Conservation (phyloP, 495 filamentous ascomycete species). For the Penicillium alfredii region DNA sequence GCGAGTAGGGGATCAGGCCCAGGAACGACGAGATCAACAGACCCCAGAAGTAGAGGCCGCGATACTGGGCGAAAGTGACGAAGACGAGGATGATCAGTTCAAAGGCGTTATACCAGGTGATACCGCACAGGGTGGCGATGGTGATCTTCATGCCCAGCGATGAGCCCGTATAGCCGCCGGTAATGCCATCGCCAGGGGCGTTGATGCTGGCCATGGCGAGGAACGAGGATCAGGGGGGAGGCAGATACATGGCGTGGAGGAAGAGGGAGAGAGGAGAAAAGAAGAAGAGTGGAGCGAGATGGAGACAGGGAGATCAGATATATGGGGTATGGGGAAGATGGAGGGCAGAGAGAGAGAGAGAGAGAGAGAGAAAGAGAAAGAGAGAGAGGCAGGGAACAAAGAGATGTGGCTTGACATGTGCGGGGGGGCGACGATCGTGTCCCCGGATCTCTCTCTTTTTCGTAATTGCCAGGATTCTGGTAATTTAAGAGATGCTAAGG, state of each 20-base stretch:
- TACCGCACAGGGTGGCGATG: constrained; percentile 48
- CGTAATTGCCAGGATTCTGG: too few relatives aligned
- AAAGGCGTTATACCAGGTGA: constrained; percentile 52
- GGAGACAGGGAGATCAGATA: constrained; percentile 1
- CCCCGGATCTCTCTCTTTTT: too few relatives aligned
- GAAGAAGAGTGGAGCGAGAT: constrained; percentile 9
- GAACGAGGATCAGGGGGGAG: constrained; percentile 4
- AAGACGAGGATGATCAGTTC: constrained; percentile 52
- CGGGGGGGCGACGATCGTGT: too few relatives aligned
- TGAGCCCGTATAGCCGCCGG: constrained; percentile 34
- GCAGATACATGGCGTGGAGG: constrained; percentile 17
- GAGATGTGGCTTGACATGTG: too few relatives aligned
- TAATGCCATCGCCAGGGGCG: constrained; percentile 38
- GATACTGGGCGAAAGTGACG: constrained; percentile 47
- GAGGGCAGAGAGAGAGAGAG: constrained; percentile 1
- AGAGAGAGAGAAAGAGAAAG: background rate
- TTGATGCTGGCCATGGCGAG: constrained; percentile 18
- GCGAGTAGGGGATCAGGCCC: constrained; percentile 51
- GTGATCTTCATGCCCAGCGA: constrained; percentile 38
- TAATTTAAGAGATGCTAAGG: too few relatives aligned
- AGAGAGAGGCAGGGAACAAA: background rate
- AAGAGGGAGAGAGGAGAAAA: constrained; percentile 6
- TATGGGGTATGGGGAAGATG: too few relatives aligned
- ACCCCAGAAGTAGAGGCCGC: constrained; percentile 55
- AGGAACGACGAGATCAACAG: constrained; percentile 45